Conservation (phyloP, 192 early-diverging fungal species). For the Mortierella hygrophila region DNA sequence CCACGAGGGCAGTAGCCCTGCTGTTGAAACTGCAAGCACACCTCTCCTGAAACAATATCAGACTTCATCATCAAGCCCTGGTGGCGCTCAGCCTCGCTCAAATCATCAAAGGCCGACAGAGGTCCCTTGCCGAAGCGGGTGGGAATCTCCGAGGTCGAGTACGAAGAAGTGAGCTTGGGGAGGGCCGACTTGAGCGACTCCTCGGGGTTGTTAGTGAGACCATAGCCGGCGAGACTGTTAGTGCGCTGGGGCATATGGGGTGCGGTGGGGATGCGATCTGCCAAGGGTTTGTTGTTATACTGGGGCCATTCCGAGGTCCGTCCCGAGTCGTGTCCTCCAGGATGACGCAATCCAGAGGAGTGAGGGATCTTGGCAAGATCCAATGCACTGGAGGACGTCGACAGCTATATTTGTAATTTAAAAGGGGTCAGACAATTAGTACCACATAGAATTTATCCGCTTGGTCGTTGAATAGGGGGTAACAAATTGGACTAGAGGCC, state of each 20-base stretch:
- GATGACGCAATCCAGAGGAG: constrained; percentile 53
- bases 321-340: constrained; percentile 61
- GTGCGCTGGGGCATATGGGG: constrained; percentile 45
- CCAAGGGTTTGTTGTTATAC: constrained; percentile 49
- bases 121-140: constrained; percentile 39
- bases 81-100: constrained; percentile 29
- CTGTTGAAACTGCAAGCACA: constrained; percentile 59
- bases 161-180: constrained; percentile 59
- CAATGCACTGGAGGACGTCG: constrained; percentile 56
- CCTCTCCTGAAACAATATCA: constrained; percentile 29
- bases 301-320: constrained; percentile 60
- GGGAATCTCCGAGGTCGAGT: constrained; percentile 60
- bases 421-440: neutral
- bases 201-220: constrained; percentile 35
- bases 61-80: constrained; percentile 31
- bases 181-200: constrained; percentile 46
- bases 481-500: neutral
- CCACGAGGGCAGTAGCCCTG: constrained; percentile 62
- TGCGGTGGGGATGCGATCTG: constrained; percentile 29
- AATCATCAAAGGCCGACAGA: constrained; percentile 42
- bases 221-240: constrained; percentile 51
- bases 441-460: neutral
- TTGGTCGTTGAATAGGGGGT: neutral
- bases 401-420: constrained; percentile 45
- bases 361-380: constrained; percentile 59